Base-by-base conservation (phyloP, 768 basidiomycete genomes). In the Tephrocybe sp. region DNA sequence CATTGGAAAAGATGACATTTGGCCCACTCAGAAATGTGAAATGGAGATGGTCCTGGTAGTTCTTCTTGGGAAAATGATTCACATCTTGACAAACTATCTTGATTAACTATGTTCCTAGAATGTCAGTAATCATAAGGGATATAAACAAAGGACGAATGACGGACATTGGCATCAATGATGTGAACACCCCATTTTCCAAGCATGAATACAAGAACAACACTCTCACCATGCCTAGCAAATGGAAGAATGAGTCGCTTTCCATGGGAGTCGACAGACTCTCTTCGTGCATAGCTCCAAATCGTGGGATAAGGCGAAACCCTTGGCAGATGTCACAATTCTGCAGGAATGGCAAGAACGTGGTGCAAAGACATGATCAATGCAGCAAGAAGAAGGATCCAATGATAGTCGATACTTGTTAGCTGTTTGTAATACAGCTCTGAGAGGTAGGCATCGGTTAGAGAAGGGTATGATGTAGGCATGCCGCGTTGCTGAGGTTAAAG, bases 171-270 rank as follows among this genome's bases (percentile, higher is more conserved):
- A 39, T 74, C 72, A 9, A 74, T 51, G 18, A 75, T 59, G 38
- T 75, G 73, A 31, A 75, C 61, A 32, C 66, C 66, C 73, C 73
- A 75, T 54, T 63, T 60, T 19, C 73, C 72, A 5, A 74, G 62
- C 43, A 65, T 65, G 54, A 63, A 75, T 1, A 74, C 70, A 5
- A 69, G 52, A 3, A 73, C 71, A 30, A 70, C 64, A 13, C 64
- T 64, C 37, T 68, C 66, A 26, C 59, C 59, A 28, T 62, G 54
- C 36, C 54, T 58, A 19, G 66, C 69, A 46, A 68, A 68, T 3
- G 73, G 73, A 11, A 74, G 43, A 31, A 74, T 60, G 44, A 70
- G 64, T 7, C 65, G 56, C 40, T 60, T 54, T 28, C 72, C 59
- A 2, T 69, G 66, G 22, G 52, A 57, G 42, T 72, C 69, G 25